phyloP scores from a whole-genome alignment of 805 yeast genomes.

The Wickerhamiella nectarea region DNA sequence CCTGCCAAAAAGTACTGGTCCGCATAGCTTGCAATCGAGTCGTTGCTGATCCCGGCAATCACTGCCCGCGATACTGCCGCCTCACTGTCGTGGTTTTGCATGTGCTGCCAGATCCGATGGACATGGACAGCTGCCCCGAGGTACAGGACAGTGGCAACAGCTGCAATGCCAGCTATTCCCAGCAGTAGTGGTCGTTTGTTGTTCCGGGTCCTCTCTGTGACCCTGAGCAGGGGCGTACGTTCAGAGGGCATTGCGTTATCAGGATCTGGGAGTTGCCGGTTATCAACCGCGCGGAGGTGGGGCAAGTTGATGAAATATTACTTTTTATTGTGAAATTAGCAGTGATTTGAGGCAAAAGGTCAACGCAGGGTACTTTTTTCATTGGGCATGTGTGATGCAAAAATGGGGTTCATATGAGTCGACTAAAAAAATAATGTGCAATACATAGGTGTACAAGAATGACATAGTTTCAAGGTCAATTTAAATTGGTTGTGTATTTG shows the following conservation, averaged over 20 bases:
- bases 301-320: too few species aligned
- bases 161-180: background rate
- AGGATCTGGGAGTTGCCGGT: background rate
- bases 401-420: too few species aligned
- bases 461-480: too few species aligned
- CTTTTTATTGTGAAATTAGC: background rate
- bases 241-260: background rate
- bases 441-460: too few species aligned
- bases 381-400: too few species aligned
- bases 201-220: background rate
- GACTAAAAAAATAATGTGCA: too few species aligned
- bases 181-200: background rate
- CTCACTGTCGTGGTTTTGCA: conserved; percentile 24
- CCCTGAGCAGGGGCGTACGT: conserved; percentile 5
- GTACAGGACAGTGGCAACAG: background rate
- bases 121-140: background rate
- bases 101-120: background rate
- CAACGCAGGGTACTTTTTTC: too few species aligned
- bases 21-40: conserved; percentile 11
- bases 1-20: conserved; percentile 21
- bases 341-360: too few species aligned
- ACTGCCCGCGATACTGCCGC: conserved; percentile 33
- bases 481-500: too few species aligned
- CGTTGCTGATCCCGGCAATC: conserved; percentile 11
- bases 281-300: too few species aligned